phyloP scores from a whole-genome alignment of 2,329 filamentous ascomycete genomes.

The Trichoderma simmonsii region DNA sequence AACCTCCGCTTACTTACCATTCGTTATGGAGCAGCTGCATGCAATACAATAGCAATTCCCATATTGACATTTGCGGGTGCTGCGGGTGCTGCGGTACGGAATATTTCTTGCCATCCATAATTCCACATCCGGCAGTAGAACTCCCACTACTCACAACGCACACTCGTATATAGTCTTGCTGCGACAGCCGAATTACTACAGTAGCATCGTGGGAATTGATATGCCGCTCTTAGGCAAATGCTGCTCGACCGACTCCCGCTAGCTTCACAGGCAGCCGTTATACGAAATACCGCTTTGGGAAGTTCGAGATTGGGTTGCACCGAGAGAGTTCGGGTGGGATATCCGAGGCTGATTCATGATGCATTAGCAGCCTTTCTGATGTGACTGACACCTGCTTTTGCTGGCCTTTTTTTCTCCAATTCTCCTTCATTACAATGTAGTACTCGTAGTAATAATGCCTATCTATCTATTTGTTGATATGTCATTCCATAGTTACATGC shows the following conservation, averaged over 20 bases:
- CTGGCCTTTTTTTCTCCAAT: background rate
- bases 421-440: background rate
- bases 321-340: background rate
- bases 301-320: background rate
- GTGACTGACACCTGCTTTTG: background rate
- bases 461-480: background rate
- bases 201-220: background rate
- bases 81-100: background rate
- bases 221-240: background rate
- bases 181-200: background rate
- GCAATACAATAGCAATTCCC: background rate
- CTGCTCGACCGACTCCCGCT: background rate
- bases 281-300: conserved; percentile 6
- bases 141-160: background rate
- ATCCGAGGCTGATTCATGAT: background rate
- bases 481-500: background rate
- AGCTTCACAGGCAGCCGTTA: background rate
- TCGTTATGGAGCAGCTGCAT: background rate
- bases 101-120: background rate
- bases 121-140: background rate
- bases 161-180: background rate
- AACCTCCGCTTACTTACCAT: background rate
- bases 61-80: background rate
- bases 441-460: background rate
- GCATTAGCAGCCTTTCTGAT: background rate